Conservation (phyloP, 805 yeast species). For the Wickerhamia fluorescens region DNA sequence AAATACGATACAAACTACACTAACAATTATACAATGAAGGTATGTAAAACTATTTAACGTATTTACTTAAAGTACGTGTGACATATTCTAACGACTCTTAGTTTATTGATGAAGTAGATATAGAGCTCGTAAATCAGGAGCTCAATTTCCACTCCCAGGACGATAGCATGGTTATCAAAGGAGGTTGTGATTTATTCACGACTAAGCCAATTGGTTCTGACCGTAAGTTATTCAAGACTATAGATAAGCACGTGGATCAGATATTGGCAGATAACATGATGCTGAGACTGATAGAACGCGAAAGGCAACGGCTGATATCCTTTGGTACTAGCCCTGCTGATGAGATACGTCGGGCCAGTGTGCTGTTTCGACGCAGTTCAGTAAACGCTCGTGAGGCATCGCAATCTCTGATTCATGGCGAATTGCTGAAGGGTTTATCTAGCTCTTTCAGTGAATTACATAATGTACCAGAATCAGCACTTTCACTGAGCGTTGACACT, state of each 20-base stretch:
- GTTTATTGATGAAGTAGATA: constrained; percentile 90
- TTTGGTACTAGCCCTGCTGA: constrained; percentile 31
- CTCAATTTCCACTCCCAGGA: constrained; percentile 40
- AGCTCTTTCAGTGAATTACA: constrained; percentile 1
- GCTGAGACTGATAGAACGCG: constrained; percentile 31
- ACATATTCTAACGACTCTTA: constrained; percentile 16
- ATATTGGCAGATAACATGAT: constrained; percentile 39
- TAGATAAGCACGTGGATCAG: constrained; percentile 72
- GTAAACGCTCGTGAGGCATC: background rate
- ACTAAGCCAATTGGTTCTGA: constrained; percentile 92
- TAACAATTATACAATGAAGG: constrained; percentile 13
- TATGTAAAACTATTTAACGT: constrained; percentile 4
- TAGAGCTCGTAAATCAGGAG: constrained; percentile 85
- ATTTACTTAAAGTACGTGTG: background rate
- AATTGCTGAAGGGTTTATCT: constrained; percentile 4
- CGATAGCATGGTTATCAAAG: constrained; percentile 49
- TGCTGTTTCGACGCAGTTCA: constrained; percentile 2
- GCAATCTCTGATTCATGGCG: constrained; percentile 11
- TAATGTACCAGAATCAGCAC: background rate
- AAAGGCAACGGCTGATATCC: constrained; percentile 29
- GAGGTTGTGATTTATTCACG: constrained; percentile 89
- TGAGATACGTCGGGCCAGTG: constrained; percentile 25
- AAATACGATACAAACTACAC: too few relatives aligned
- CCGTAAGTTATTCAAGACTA: constrained; percentile 77
- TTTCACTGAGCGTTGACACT: constrained; percentile 4